These are phyloP conservation scores for Anethum foeniculum DNA, from an alignment of 140 eudicot genomes.

Conservation along the genomic window DNA sequence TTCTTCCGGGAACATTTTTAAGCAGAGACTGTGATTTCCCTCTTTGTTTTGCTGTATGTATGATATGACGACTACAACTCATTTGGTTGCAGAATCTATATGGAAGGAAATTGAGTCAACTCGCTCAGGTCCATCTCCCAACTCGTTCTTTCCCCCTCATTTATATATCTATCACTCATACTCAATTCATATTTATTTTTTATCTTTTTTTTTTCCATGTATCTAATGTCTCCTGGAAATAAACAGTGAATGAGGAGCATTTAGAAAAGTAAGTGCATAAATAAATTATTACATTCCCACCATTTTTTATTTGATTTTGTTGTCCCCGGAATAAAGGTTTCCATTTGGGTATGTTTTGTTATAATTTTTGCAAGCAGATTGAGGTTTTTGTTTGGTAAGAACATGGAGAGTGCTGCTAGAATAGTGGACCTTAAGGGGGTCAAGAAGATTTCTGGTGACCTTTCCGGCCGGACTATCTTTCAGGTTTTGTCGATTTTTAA, in stretches of 20 bases:
- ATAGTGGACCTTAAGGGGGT: conserved; percentile 79
- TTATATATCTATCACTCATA: not conserved
- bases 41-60: not conserved
- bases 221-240: conserved; percentile 1
- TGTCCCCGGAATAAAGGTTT: not conserved
- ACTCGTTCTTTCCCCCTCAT: not conserved
- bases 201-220: not conserved
- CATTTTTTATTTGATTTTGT: not conserved
- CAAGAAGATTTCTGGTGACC: conserved; percentile 63
- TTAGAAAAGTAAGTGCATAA: conserved; percentile 45
- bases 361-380: not conserved
- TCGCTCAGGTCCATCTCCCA: conserved; percentile 45
- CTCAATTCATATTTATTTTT: not conserved
- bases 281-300: too few relatives aligned
- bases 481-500: conserved; percentile 31
- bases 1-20: not conserved
- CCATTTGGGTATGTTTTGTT: not conserved
- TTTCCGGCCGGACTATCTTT: conserved; percentile 64
- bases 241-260: conserved; percentile 62
- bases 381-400: conserved; percentile 53
- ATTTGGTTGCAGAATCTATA: conserved; percentile 46
- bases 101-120: conserved; percentile 62
- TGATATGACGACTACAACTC: conserved; percentile 18
- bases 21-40: not conserved
- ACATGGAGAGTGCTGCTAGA: conserved; percentile 70